Evolutionary conservation across 2,329 filamentous ascomycete species (phyloP).

Genomic region (Fusarium lyarnte): DNA sequence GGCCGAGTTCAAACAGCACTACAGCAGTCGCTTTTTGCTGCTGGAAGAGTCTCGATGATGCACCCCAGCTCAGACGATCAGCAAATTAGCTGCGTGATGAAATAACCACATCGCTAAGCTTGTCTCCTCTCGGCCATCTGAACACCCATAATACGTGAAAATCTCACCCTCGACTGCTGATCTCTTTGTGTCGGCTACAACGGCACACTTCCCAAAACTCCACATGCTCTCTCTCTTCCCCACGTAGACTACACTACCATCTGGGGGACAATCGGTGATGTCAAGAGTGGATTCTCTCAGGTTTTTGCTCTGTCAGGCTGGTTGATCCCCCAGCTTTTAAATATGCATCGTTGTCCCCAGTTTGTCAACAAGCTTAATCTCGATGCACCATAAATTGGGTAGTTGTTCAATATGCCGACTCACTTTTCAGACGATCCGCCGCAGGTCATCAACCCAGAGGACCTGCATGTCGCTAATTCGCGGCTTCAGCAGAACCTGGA

Average conservation of each 20-base stretch:
- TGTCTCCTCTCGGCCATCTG: background rate
- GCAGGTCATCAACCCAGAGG: slow-evolving; percentile 49
- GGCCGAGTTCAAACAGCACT: background rate
- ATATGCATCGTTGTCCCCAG: slow-evolving; percentile 16
- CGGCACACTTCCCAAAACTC: slow-evolving; percentile 26
- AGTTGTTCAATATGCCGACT: slow-evolving; percentile 40
- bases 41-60: background rate
- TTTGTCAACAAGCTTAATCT: background rate
- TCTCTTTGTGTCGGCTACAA: slow-evolving; percentile 17
- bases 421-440: slow-evolving; percentile 51
- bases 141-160: background rate
- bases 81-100: background rate
- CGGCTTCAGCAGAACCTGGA: slow-evolving; percentile 46
- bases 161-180: slow-evolving; percentile 8
- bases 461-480: slow-evolving; percentile 50
- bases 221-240: background rate
- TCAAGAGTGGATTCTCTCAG: slow-evolving; percentile 28
- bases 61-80: background rate
- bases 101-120: slow-evolving; percentile 2
- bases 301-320: background rate
- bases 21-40: background rate
- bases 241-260: background rate
- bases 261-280: slow-evolving; percentile 28
- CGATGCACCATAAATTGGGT: background rate
- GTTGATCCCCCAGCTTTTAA: slow-evolving; percentile 10